phyloP scores from a whole-genome alignment of 257 asterid genomes.

The Linderniella brevidens region DNA sequence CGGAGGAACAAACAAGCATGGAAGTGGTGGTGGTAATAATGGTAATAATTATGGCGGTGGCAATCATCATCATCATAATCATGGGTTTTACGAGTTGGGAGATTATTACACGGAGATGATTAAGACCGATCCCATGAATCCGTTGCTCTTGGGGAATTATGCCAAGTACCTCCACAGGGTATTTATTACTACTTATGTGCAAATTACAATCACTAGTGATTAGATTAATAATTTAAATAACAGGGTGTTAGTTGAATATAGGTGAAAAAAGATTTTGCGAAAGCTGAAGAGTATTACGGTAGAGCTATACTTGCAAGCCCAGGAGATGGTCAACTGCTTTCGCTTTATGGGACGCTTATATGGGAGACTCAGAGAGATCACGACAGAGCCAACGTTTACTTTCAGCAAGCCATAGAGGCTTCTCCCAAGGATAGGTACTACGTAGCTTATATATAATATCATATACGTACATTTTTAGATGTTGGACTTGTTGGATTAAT shows the following conservation, averaged over 20 bases:
- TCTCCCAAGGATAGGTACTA: slow-evolving; percentile 49
- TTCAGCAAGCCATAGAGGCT: slow-evolving; percentile 44
- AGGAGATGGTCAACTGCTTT: slow-evolving; percentile 54
- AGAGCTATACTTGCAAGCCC: slow-evolving; percentile 63
- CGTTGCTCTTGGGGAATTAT: slow-evolving; percentile 51
- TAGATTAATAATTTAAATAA: background rate
- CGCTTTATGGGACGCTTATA: slow-evolving; percentile 40
- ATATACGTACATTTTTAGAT: background rate
- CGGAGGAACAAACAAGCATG: too few species aligned
- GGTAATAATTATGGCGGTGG: too few species aligned
- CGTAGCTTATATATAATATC: background rate
- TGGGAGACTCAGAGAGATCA: slow-evolving; percentile 56
- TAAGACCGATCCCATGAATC: slow-evolving; percentile 29
- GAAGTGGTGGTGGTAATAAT: too few species aligned
- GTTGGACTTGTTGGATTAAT: background rate
- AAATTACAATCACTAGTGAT: background rate
- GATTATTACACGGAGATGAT: slow-evolving; percentile 34
- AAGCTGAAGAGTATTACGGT: slow-evolving; percentile 59
- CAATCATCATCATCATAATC: too few species aligned
- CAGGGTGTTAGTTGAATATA: slow-evolving; percentile 1
- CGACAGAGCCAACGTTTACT: slow-evolving; percentile 42
- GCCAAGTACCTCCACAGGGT: slow-evolving; percentile 69
- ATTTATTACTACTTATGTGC: background rate
- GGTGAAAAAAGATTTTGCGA: slow-evolving; percentile 49
- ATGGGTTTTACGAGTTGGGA: too few species aligned